phyloP scores from a whole-genome alignment of 192 early-diverging fungal genomes.

The Coemansia sp. region DNA sequence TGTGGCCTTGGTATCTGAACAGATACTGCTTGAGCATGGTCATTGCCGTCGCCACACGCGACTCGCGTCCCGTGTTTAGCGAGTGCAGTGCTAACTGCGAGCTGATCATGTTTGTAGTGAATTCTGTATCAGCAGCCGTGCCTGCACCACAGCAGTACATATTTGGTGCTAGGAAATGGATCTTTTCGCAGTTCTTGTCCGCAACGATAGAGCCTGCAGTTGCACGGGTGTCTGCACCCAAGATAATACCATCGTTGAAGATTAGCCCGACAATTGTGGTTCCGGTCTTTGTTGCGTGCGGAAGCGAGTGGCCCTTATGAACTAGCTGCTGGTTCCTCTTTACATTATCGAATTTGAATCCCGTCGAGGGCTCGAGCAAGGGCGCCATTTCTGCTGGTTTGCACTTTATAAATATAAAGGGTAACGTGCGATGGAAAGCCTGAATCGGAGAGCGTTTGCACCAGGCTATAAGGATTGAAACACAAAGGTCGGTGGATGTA shows the following conservation, averaged over 20 bases:
- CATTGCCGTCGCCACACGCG: constrained; percentile 91
- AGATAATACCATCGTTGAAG: constrained; percentile 92
- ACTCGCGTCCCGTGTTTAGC: constrained; percentile 83
- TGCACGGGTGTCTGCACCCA: constrained; percentile 97
- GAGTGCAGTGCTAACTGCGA: constrained; percentile 94
- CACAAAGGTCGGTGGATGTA: background rate
- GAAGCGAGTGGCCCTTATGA: constrained; percentile 74
- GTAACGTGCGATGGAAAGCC: background rate
- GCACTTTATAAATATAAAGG: background rate
- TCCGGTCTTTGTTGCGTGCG: constrained; percentile 91
- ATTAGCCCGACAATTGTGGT: constrained; percentile 96
- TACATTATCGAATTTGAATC: constrained; percentile 57
- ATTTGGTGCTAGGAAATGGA: constrained; percentile 97
- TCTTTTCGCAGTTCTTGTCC: constrained; percentile 99
- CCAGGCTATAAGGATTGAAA: background rate
- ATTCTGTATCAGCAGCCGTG: constrained; percentile 98
- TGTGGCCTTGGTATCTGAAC: constrained; percentile 95
- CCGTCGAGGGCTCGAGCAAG: constrained; percentile 28
- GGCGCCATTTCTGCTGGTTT: constrained; percentile 25
- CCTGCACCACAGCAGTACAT: constrained; percentile 99
- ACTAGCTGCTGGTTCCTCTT: constrained; percentile 76
- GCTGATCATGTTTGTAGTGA: constrained; percentile 88
- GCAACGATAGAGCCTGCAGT: constrained; percentile 94
- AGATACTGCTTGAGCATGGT: constrained; percentile 98
- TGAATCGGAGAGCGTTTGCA: background rate